Evolutionary conservation across 2,329 filamentous ascomycete species (phyloP).

Genomic region (Calonectria crousiana): DNA sequence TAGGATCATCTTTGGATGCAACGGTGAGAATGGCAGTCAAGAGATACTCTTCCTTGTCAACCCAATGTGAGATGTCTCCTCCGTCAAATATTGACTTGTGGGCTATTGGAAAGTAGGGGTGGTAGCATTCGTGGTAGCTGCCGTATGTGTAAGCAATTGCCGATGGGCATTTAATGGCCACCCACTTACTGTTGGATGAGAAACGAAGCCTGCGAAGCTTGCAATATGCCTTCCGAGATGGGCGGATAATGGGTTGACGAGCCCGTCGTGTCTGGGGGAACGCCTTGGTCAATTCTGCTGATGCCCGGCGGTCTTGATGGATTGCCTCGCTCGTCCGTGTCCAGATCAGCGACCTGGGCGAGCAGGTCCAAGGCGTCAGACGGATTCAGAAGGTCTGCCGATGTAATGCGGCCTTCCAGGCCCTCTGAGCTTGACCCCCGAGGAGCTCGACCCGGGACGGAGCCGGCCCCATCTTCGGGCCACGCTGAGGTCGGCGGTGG

Average conservation of each 20-base stretch:
- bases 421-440: slow-evolving; percentile 13
- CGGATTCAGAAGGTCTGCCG: slow-evolving; percentile 55
- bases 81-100: slow-evolving; percentile 69
- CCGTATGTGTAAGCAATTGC: slow-evolving; percentile 16
- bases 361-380: slow-evolving; percentile 56
- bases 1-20: slow-evolving; percentile 76
- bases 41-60: slow-evolving; percentile 73
- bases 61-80: slow-evolving; percentile 65
- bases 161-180: neutral
- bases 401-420: slow-evolving; percentile 55
- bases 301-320: neutral
- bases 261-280: slow-evolving; percentile 6
- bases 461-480: slow-evolving; percentile 21
- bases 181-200: slow-evolving; percentile 45
- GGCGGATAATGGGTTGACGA: slow-evolving; percentile 46
- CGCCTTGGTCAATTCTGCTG: neutral
- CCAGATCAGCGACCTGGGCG: slow-evolving; percentile 56
- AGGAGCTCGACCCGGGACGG: slow-evolving; percentile 29
- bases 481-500: neutral
- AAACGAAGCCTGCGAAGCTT: slow-evolving; percentile 39
- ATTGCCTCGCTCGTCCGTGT: slow-evolving; percentile 38
- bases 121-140: slow-evolving; percentile 74
- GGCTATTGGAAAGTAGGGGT: slow-evolving; percentile 78
- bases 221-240: slow-evolving; percentile 47
- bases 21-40: slow-evolving; percentile 79